These are phyloP conservation scores for Pichia californica DNA, from an alignment of 805 yeast genomes.

Conservation along the genomic window DNA sequence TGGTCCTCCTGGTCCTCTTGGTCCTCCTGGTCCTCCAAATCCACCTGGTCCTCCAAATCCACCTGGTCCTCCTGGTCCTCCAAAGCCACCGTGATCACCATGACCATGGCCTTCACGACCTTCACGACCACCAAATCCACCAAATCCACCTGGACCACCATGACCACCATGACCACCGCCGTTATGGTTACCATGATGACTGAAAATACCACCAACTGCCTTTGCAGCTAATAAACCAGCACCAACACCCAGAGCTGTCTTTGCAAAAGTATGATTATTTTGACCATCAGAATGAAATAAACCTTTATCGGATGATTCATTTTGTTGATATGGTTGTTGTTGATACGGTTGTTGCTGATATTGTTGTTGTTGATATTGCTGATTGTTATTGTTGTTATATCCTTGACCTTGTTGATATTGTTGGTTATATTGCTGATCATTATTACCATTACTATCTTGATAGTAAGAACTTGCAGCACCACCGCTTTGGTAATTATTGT, in stretches of 20 bases:
- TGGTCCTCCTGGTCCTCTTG: too few species aligned
- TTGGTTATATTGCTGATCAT: too few species aligned
- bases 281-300: background rate
- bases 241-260: slow-evolving; percentile 7
- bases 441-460: too few species aligned
- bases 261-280: slow-evolving; percentile 1
- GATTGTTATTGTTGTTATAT: background rate
- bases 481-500: background rate
- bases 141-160: background rate
- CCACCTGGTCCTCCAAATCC: background rate
- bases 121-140: slow-evolving; percentile 2
- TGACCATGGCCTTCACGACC: background rate
- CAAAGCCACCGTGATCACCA: background rate
- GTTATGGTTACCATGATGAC: background rate
- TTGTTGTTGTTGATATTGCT: background rate
- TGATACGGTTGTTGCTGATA: background rate
- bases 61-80: background rate
- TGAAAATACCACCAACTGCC: background rate
- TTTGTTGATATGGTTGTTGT: slow-evolving; percentile 1
- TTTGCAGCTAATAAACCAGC: slow-evolving; percentile 9
- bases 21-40: background rate
- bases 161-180: background rate
- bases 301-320: too few species aligned
- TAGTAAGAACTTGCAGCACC: too few species aligned
- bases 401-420: too few species aligned